Conservation (phyloP, 345 rosid genomes). For the Psidium guajava region DNA sequence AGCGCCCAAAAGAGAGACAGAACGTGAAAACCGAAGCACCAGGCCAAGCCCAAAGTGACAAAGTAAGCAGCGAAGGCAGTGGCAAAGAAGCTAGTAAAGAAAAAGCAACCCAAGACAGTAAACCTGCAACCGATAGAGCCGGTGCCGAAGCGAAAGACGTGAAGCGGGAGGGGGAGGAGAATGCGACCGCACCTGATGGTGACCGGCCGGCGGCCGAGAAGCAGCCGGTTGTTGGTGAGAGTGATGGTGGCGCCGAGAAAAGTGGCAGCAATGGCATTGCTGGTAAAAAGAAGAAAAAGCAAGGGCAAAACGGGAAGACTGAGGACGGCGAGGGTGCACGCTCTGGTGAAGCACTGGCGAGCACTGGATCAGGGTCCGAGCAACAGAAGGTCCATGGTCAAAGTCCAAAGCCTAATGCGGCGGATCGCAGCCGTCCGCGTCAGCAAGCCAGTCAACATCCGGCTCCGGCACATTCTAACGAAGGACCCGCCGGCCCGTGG, state of each 20-base stretch:
- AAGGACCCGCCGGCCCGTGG: neutral
- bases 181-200: neutral
- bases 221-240: neutral
- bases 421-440: neutral
- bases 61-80: neutral
- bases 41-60: neutral
- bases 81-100: neutral
- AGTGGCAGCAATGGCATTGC: neutral
- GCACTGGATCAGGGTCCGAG: neutral
- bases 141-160: neutral
- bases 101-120: neutral
- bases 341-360: neutral
- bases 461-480: neutral
- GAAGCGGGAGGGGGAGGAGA: neutral
- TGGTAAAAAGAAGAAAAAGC: slow-evolving; percentile 5
- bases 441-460: neutral
- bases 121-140: neutral
- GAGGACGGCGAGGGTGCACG: neutral
- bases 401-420: neutral
- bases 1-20: neutral
- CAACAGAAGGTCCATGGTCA: neutral
- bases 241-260: neutral
- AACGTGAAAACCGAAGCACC: neutral
- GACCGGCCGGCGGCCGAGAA: neutral
- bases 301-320: slow-evolving; percentile 4